These are phyloP conservation scores for Fusarium palustre DNA, from an alignment of 2,329 filamentous ascomycete species.

Conservation along the genomic window DNA sequence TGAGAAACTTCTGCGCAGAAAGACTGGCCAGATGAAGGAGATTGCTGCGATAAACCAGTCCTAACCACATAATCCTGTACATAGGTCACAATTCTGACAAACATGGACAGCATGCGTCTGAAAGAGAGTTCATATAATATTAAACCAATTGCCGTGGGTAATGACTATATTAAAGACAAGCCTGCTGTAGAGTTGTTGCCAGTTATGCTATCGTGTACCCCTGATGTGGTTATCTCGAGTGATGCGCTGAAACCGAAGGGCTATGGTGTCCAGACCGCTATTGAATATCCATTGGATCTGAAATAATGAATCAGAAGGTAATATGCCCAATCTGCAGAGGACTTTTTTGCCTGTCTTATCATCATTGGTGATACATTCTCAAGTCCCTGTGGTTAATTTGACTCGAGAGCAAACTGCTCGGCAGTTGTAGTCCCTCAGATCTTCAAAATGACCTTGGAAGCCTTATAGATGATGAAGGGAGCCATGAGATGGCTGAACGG, in stretches of 20 bases:
- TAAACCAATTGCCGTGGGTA: neutral
- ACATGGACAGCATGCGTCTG: neutral
- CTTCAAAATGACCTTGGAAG: neutral
- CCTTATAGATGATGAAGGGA: neutral
- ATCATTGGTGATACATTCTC: neutral
- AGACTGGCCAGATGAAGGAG: too few relatives aligned
- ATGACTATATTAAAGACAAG: neutral
- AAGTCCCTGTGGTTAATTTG: neutral
- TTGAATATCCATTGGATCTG: neutral
- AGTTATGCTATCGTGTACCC: neutral
- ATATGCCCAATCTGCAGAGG: neutral
- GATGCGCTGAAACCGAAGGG: neutral
- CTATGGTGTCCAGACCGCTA: too few relatives aligned
- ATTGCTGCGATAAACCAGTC: too few relatives aligned
- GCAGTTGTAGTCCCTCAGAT: neutral
- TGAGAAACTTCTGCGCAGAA: too few relatives aligned
- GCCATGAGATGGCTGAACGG: neutral
- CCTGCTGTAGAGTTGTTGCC: neutral
- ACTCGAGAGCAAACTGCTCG: too few relatives aligned
- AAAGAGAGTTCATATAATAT: neutral
- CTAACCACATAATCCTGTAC: too few relatives aligned
- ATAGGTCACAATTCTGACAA: neutral
- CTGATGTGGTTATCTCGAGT: neutral
- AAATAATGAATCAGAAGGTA: neutral
- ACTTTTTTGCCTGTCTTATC: neutral